Evolutionary conservation across 345 rosid genomes (phyloP).

Genomic region (Eucalyptus curtisii): DNA sequence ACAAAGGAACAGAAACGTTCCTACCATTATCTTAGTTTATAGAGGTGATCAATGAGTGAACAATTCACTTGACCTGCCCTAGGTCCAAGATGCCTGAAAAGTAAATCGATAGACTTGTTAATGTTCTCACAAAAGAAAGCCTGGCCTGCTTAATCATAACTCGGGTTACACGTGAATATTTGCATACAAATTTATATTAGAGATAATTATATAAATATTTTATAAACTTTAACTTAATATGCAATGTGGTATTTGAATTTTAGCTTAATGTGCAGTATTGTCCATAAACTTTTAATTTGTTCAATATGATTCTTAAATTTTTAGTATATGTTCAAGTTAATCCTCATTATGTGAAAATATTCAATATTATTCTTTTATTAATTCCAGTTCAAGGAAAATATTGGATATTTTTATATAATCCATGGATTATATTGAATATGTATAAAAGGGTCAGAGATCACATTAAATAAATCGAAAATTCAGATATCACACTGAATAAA

Average conservation of each 20-base stretch:
- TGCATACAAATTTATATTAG: background rate
- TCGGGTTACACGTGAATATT: background rate
- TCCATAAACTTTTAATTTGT: too few species aligned
- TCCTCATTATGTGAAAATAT: background rate
- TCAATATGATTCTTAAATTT: too few species aligned
- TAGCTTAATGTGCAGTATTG: rapidly evolving
- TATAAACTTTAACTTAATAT: too few species aligned
- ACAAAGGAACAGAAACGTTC: rapidly evolving
- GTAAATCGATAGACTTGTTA: background rate
- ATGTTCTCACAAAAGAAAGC: background rate
- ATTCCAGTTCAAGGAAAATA: too few species aligned
- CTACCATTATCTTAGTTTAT: background rate
- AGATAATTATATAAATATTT: too few species aligned
- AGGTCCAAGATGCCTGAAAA: background rate
- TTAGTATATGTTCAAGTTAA: too few species aligned
- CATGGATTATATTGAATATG: rapidly evolving
- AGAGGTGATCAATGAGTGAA: background rate
- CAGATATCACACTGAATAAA: rapidly evolving
- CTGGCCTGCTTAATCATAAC: rapidly evolving
- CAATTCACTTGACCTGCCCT: background rate
- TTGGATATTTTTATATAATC: too few species aligned
- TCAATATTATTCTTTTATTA: too few species aligned
- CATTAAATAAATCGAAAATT: too few species aligned
- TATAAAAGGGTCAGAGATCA: too few species aligned
- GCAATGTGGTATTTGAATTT: rapidly evolving